Evolutionary conservation across 495 filamentous ascomycete species (phyloP).

Genomic region (Paragyromitra xinjiangensis): DNA sequence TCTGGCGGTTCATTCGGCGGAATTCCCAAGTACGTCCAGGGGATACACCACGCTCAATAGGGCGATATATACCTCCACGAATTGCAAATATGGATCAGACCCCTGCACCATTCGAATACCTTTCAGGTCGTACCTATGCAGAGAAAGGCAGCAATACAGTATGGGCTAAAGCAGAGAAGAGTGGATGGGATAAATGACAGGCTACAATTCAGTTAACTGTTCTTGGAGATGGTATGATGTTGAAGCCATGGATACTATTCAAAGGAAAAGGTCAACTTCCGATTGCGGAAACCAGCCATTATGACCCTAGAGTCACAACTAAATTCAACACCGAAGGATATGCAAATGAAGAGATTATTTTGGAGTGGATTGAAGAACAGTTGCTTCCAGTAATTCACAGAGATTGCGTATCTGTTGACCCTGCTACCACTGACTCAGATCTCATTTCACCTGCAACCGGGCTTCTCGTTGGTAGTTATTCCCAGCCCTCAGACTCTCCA

Average conservation of each 20-base stretch:
- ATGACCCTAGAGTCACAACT: background rate
- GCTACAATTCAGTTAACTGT: slow-evolving; percentile 16
- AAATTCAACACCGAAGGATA: background rate
- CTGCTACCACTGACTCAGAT: background rate
- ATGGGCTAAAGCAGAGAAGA: background rate
- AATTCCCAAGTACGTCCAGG: no score
- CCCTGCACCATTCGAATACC: slow-evolving; percentile 23
- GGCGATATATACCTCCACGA: no score
- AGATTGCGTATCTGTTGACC: background rate
- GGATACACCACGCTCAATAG: no score
- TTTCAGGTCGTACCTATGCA: slow-evolving; percentile 16
- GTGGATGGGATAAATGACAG: slow-evolving; percentile 28
- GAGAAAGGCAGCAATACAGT: background rate
- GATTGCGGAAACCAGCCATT: background rate
- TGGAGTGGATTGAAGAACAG: background rate
- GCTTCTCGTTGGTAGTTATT: background rate
- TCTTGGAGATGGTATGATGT: slow-evolving; percentile 9
- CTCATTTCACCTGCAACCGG: background rate
- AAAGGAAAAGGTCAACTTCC: slow-evolving; percentile 6
- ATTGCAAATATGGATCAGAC: no score
- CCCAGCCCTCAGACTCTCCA: background rate
- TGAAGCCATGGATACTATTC: slow-evolving; percentile 3
- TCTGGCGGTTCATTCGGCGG: no score
- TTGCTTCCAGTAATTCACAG: background rate
- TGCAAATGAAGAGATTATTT: background rate